A percentile compares a stretch with the other conserved stretches of the same genome.
Evolutionary conservation across 2,329 filamentous ascomycete species (phyloP).

Genomic region (Talaromyces rugulosus): DNA sequence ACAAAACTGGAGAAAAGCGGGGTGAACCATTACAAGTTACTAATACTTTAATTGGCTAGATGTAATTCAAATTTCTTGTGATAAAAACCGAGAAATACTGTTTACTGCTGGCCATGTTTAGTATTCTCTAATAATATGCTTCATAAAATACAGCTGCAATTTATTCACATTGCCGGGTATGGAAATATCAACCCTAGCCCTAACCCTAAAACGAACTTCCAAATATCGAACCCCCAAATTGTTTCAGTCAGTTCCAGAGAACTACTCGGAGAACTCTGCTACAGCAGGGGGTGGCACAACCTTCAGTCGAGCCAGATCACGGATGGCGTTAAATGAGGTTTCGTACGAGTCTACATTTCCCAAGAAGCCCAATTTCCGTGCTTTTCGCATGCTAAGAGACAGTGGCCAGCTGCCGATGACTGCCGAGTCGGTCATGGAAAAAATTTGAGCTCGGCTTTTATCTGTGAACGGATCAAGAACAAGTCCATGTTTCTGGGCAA

Average conservation of each 20-base stretch:
- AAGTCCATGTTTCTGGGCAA: constrained; percentile 2
- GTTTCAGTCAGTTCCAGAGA: not conserved
- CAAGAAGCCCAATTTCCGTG: constrained; percentile 14
- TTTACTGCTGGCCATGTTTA: not conserved
- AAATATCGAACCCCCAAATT: not conserved
- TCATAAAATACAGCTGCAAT: not conserved
- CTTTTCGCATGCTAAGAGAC: constrained; percentile 17
- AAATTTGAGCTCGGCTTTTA: not conserved
- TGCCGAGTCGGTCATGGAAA: constrained; percentile 15
- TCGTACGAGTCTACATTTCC: constrained; percentile 16
- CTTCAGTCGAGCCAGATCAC: constrained; percentile 14
- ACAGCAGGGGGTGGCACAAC: not conserved
- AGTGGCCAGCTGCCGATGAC: constrained; percentile 16
- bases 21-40: not conserved
- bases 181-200: not conserved
- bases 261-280: not conserved
- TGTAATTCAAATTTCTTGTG: not conserved
- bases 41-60: not conserved
- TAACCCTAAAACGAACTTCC: not conserved
- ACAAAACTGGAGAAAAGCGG: not conserved
- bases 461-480: constrained; percentile 4
- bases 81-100: not conserved
- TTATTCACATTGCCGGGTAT: not conserved
- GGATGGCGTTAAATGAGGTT: constrained; percentile 9
- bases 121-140: not conserved